phyloP scores from a whole-genome alignment of 176 grass and related monocot genomes.

The Elymus sibiricus region DNA sequence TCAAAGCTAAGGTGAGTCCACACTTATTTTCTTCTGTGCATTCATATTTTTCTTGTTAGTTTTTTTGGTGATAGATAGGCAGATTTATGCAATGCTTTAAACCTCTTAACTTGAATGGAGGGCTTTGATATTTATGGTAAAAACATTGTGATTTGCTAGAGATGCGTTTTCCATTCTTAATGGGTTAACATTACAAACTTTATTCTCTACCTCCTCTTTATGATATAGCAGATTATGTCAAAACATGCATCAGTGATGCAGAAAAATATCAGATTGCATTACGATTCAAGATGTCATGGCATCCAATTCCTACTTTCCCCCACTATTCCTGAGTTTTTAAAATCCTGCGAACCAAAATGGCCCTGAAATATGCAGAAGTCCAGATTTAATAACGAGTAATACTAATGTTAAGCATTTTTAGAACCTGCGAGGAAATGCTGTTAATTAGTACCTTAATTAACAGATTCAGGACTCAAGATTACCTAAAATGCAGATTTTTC shows the following conservation, averaged over 20 bases:
- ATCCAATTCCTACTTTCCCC: no score
- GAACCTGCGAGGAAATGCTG: no score
- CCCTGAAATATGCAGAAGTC: no score
- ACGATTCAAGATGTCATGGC: no score
- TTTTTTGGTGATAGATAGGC: not conserved
- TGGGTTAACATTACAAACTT: not conserved
- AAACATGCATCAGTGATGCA: not conserved
- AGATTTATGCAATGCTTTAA: not conserved
- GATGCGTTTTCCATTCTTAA: not conserved
- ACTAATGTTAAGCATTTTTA: no score
- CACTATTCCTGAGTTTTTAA: no score
- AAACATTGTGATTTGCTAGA: not conserved
- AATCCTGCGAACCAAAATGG: no score
- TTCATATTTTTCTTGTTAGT: not conserved
- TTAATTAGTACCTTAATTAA: no score
- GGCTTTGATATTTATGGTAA: not conserved
- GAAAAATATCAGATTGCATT: not conserved
- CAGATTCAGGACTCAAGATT: no score
- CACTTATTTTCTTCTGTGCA: not conserved
- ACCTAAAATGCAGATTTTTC: no score
- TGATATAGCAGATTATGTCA: not conserved
- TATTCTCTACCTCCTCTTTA: not conserved
- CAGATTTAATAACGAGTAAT: no score
- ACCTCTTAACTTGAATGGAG: not conserved
- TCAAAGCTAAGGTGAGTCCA: constrained; percentile 55